Base-by-base conservation (phyloP, 257 asterid genomes). In the Fraxinus anomala region DNA sequence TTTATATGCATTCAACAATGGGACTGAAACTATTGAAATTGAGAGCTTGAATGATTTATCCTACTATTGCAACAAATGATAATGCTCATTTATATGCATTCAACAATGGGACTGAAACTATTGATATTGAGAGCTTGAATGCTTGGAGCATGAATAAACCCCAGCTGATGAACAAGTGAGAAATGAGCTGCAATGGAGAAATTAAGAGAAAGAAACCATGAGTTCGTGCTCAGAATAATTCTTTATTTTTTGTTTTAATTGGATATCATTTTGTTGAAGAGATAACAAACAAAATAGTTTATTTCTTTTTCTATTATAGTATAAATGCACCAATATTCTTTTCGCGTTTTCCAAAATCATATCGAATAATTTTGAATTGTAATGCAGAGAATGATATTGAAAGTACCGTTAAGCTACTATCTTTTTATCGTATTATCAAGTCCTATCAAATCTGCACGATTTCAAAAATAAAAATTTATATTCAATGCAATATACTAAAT, bases 61-160 rank as follows among this genome's bases (percentile, higher is more conserved):
- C 76, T 2, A 72, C 33, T 4, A 72, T 39, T 2, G 72, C 63
- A 28, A 28, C 3, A 1, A 1, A 30, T 3, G 23, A 47, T 30
- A 19, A 72, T 3, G 66, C 34, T n/a, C 68, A 78, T 17, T 31
- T 47, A 17, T 76, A 9, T 75, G 72, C 34, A 59, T 75, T 75
- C 79, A 75, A 75, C 3, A 75, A 63, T 75, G 79, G 79, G 44
- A 63, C 72, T 23, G 59, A 75, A 19, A 14, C 72, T 0, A 5
- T 75, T 17, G 47, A 30, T 63, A 63, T 75, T 63, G 79, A 63
- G 4, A 63, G 68, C 37, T 56, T 75, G 28, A 37, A 75, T 7
- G 79, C 79, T 0, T 75, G 79, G 79, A 75, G 79, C 79, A 75
- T 75, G 73, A 8, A 24, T 24, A 75, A 63, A 7, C 68, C 66